Evolutionary conservation across 1,284 basidiomycete genomes (phyloP).

Genomic region (Papiliotrema flavescens): DNA sequence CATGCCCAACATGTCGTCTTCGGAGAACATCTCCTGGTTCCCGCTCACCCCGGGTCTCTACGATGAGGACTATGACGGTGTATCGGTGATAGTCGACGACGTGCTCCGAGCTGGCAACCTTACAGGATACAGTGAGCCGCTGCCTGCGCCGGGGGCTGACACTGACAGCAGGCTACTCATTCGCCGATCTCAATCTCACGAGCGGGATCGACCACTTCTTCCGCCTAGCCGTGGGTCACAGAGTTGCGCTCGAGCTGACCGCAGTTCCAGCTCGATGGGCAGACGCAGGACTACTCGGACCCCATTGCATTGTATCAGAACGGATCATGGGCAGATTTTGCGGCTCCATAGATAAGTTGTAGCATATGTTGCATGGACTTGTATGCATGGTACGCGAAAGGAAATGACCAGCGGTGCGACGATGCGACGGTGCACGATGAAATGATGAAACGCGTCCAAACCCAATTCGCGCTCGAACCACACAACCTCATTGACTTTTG

Average conservation of each 20-base stretch:
- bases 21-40: constrained; percentile 12
- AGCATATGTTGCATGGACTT: no score
- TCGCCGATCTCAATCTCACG: neutral
- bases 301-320: constrained; percentile 4
- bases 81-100: constrained; percentile 29
- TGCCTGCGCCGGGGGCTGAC: neutral
- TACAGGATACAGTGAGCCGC: constrained; percentile 9
- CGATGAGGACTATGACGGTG: constrained; percentile 12
- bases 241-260: neutral
- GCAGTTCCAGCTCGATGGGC: constrained; percentile 2
- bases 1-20: constrained; percentile 5
- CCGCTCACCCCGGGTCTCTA: constrained; percentile 11
- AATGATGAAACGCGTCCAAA: no score
- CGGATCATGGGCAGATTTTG: neutral
- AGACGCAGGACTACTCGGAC: constrained; percentile 5
- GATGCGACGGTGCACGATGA: no score
- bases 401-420: no score
- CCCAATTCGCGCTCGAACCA: no score
- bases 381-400: no score
- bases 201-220: constrained; percentile 21
- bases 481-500: no score
- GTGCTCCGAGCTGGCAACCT: constrained; percentile 16
- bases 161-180: constrained; percentile 1
- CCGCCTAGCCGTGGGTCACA: constrained; percentile 18
- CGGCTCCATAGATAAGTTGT: no score